phyloP scores from a whole-genome alignment of 148 eudicot species.

The Polygonum maritimum region DNA sequence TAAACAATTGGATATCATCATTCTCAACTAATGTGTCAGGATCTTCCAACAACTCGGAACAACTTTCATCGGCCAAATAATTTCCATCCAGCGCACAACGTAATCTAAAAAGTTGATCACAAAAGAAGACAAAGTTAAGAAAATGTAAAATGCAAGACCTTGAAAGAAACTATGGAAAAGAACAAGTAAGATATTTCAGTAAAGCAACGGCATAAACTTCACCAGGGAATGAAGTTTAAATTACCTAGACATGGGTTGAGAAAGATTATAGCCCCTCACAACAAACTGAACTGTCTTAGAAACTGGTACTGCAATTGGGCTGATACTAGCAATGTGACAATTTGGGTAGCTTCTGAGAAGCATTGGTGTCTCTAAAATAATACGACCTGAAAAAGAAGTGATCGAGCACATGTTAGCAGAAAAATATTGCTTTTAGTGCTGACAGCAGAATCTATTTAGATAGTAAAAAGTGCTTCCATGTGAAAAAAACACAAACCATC shows the following conservation, averaged over 20 bases:
- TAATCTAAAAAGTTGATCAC: slow-evolving; percentile 34
- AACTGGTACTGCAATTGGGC: slow-evolving; percentile 70
- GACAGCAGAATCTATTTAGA: background rate
- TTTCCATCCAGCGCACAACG: slow-evolving; percentile 82
- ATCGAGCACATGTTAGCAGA: background rate
- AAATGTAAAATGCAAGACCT: background rate
- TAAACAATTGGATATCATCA: slow-evolving; percentile 41
- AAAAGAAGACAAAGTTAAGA: background rate
- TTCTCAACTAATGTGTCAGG: slow-evolving; percentile 27
- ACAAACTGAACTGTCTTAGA: slow-evolving; percentile 46
- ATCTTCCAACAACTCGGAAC: slow-evolving; percentile 32
- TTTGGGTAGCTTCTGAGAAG: slow-evolving; percentile 30
- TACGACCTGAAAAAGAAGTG: slow-evolving; percentile 35
- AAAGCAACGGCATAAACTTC: background rate
- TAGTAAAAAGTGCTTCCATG: slow-evolving; percentile 6
- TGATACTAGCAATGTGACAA: slow-evolving; percentile 54
- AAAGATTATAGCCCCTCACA: slow-evolving; percentile 60
- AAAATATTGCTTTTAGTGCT: background rate
- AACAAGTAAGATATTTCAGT: background rate
- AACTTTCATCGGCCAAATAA: slow-evolving; percentile 56
- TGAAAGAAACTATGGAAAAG: background rate
- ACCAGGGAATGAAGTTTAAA: background rate
- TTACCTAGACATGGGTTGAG: slow-evolving; percentile 62
- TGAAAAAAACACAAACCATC: slow-evolving; percentile 45
- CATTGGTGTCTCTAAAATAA: slow-evolving; percentile 65